Base-by-base conservation (phyloP, 768 basidiomycete species). In the Trichaptum fuscoviolaceum region DNA sequence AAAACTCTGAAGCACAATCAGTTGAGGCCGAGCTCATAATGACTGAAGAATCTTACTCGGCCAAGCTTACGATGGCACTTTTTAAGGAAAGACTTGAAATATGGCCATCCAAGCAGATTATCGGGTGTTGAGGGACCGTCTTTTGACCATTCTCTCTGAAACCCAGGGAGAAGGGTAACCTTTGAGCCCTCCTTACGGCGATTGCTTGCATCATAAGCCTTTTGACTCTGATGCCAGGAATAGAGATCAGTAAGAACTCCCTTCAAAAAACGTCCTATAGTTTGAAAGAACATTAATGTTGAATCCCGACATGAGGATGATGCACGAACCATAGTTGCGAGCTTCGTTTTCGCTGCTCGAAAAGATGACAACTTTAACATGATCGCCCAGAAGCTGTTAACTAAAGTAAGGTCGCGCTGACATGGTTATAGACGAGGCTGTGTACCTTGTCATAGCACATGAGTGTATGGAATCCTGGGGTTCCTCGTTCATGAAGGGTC, bases 331-430 rank as follows among this genome's bases (percentile, higher is more conserved):
- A 71, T 95, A 95, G 76, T 98, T 99, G 63, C 91, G 87, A 15
- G 95, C 95, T 77, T 99, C 96, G 70, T 93, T 93, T 78, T 96
- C 96, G 69, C 96, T 97, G 72, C 95, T 96, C 0, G 93, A 91
- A 75, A 95, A 97, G 25, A 98, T 81, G 12, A 95, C 84, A 7
- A 89, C 87, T 63, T 92, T 89, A 63, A 97, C 83, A 69, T 93
- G 89, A 58, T 94, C 92, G 8, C 88, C 88, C 25, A 99, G 87
- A 36, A 98, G 78, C 93, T 97, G 71, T 25, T 36, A 58, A n/a
- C 42, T 42, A 10, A n/a, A 67, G 57, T 68, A 42, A 63, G 62
- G 61, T 68, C 35, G 26, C 7, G 30, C 42, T 24, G 10, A 27
- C 42, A 15, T 63, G 35, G 58, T 57, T 23, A 12, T 0, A 62